phyloP scores from a whole-genome alignment of 768 basidiomycete species.

The Naganishia vaughanmartiniae region DNA sequence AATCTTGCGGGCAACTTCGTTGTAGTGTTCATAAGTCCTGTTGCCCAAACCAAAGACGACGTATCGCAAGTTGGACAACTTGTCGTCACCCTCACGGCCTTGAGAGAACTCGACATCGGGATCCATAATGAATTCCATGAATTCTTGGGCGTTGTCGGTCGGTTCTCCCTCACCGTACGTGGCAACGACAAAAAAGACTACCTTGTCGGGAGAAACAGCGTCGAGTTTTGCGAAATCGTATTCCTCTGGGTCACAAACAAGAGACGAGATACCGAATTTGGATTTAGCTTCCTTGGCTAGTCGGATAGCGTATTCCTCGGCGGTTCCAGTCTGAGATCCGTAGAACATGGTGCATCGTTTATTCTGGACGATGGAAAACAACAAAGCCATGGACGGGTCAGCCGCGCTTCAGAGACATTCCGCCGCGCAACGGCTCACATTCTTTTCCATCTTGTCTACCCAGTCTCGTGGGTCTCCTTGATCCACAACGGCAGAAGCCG shows the following conservation, averaged over 20 bases:
- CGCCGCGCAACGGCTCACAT: conserved; percentile 59
- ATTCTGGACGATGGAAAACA: conserved; percentile 63
- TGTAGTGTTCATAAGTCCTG: conserved; percentile 84
- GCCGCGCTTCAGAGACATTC: neutral
- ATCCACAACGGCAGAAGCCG: conserved; percentile 10
- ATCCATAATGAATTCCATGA: conserved; percentile 88
- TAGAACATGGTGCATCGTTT: conserved; percentile 96
- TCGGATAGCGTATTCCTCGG: conserved; percentile 93
- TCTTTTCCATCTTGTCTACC: conserved; percentile 87
- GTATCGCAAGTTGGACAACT: conserved; percentile 81
- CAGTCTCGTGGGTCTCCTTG: conserved; percentile 82
- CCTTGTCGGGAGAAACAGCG: conserved; percentile 77
- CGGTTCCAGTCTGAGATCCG: conserved; percentile 96
- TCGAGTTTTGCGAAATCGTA: conserved; percentile 98
- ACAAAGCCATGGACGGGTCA: conserved; percentile 25
- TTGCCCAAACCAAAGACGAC: conserved; percentile 86
- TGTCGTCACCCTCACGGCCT: conserved; percentile 60
- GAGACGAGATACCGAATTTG: conserved; percentile 88
- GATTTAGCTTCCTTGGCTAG: conserved; percentile 97
- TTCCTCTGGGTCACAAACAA: conserved; percentile 97
- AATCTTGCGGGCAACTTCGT: conserved; percentile 76
- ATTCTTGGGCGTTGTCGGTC: conserved; percentile 91
- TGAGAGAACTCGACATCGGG: conserved; percentile 81
- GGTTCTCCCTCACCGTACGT: conserved; percentile 99
- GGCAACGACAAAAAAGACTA: conserved; percentile 91